Evolutionary conservation across 1,139 yeast genomes (phyloP).

Genomic region (Blastobotrys persicus): DNA sequence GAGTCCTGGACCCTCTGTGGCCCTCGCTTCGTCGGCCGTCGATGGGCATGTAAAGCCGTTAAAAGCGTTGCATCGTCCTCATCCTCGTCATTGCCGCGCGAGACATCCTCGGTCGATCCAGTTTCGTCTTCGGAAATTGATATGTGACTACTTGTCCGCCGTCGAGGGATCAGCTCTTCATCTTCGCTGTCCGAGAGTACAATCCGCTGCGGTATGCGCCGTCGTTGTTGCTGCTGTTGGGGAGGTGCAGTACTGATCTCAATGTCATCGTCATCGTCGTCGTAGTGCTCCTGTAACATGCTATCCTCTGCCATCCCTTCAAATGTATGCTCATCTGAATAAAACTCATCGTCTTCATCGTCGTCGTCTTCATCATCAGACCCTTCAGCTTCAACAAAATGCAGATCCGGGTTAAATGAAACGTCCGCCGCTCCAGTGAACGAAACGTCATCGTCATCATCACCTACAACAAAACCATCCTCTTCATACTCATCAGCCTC

Average conservation of each 20-base stretch:
- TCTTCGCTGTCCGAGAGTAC: not conserved
- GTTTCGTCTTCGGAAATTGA: not conserved
- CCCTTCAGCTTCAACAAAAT: not conserved
- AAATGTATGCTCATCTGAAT: not conserved
- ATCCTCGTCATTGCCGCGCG: constrained; percentile 2
- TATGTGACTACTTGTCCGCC: not conserved
- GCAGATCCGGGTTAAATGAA: not conserved
- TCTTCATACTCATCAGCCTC: constrained; percentile 17
- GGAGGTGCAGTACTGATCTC: not conserved
- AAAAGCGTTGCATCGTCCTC: constrained; percentile 6
- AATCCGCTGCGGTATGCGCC: not conserved
- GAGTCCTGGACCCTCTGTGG: not conserved
- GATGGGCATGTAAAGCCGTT: not conserved
- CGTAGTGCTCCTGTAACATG: not conserved
- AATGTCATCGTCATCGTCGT: not conserved
- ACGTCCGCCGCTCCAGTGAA: not conserved
- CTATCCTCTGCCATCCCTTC: not conserved
- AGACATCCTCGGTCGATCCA: not conserved
- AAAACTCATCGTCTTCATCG: constrained; percentile 1
- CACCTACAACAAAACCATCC: constrained; percentile 18
- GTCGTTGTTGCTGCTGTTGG: not conserved
- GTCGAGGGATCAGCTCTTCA: not conserved
- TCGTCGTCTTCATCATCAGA: constrained; percentile 6
- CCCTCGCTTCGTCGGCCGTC: not conserved
- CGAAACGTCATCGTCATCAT: constrained; percentile 9